Evolutionary conservation across 768 basidiomycete species (phyloP).

Genomic region (Rickenella mellea): DNA sequence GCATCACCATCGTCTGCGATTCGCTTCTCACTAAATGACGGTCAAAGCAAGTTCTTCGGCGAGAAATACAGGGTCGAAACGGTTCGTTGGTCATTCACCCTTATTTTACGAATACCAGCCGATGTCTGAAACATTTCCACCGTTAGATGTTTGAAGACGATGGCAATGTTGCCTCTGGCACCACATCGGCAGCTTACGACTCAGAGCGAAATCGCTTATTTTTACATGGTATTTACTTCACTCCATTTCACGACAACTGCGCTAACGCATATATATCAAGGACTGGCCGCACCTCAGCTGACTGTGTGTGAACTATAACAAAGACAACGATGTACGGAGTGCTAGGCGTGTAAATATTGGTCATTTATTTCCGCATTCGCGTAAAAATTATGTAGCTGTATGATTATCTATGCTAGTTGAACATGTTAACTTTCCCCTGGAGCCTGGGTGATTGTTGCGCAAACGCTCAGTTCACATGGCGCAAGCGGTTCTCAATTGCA

Average conservation of each 20-base stretch:
- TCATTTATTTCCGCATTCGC: too few relatives aligned
- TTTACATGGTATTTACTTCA: conserved; percentile 40
- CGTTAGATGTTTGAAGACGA: conserved; percentile 59
- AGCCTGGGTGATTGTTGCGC: too few relatives aligned
- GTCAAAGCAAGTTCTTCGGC: conserved; percentile 41
- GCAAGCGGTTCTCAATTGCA: too few relatives aligned
- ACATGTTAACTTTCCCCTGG: too few relatives aligned
- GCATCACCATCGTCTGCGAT: conserved; percentile 39
- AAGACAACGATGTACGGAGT: too few relatives aligned
- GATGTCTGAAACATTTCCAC: conserved; percentile 6
- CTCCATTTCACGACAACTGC: neutral
- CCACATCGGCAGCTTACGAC: conserved; percentile 51
- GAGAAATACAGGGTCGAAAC: conserved; percentile 52
- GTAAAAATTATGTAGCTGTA: too few relatives aligned
- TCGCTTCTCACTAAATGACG: conserved; percentile 44
- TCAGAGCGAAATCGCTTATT: conserved; percentile 39
- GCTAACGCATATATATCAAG: conserved; percentile 10
- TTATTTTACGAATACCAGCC: neutral
- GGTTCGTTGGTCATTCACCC: conserved; percentile 21
- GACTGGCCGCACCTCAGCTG: conserved; percentile 24
- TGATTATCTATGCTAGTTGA: too few relatives aligned
- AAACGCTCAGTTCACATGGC: too few relatives aligned
- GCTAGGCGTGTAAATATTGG: too few relatives aligned
- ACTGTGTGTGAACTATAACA: conserved; percentile 23
- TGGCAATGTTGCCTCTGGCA: conserved; percentile 44